Evolutionary conservation across 805 yeast species (phyloP).

Genomic region (Starmerella etchellsii): DNA sequence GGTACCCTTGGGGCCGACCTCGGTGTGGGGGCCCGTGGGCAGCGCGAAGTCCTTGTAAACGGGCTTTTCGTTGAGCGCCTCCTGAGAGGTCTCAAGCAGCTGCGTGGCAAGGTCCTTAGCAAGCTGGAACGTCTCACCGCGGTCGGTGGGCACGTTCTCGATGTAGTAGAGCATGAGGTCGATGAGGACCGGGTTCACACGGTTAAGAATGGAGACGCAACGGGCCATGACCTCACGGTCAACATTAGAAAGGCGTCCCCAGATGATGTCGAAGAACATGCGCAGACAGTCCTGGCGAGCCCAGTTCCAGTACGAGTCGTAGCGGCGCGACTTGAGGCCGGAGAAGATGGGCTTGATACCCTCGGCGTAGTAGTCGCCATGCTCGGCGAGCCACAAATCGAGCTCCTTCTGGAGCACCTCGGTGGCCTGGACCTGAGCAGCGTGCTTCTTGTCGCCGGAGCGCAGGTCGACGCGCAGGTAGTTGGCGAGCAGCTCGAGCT

Average conservation of each 20-base stretch:
- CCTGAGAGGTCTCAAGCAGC: conserved; percentile 88
- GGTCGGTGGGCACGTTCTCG: conserved; percentile 69
- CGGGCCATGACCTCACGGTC: conserved; percentile 94
- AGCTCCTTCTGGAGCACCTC: conserved; percentile 74
- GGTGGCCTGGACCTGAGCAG: conserved; percentile 76
- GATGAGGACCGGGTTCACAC: conserved; percentile 84
- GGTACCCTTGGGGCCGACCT: conserved; percentile 77
- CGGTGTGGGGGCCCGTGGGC: conserved; percentile 91
- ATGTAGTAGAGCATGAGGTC: conserved; percentile 93
- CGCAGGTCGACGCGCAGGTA: conserved; percentile 87
- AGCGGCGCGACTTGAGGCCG: conserved; percentile 82
- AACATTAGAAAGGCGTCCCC: conserved; percentile 78
- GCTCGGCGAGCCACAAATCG: conserved; percentile 81
- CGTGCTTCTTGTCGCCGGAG: conserved; percentile 74
- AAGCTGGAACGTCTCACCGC: conserved; percentile 85
- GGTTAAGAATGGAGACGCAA: conserved; percentile 94
- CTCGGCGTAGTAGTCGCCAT: conserved; percentile 85
- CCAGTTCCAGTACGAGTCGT: conserved; percentile 99
- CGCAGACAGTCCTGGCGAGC: conserved; percentile 93
- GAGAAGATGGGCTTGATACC: conserved; percentile 89
- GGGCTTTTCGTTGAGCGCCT: conserved; percentile 66
- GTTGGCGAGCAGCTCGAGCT: conserved; percentile 83
- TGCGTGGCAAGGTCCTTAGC: conserved; percentile 86
- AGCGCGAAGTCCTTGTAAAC: conserved; percentile 89
- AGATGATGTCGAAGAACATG: conserved; percentile 89